These are phyloP conservation scores for Geosmithia morbida DNA, from an alignment of 2,329 filamentous ascomycete genomes.

Conservation along the genomic window DNA sequence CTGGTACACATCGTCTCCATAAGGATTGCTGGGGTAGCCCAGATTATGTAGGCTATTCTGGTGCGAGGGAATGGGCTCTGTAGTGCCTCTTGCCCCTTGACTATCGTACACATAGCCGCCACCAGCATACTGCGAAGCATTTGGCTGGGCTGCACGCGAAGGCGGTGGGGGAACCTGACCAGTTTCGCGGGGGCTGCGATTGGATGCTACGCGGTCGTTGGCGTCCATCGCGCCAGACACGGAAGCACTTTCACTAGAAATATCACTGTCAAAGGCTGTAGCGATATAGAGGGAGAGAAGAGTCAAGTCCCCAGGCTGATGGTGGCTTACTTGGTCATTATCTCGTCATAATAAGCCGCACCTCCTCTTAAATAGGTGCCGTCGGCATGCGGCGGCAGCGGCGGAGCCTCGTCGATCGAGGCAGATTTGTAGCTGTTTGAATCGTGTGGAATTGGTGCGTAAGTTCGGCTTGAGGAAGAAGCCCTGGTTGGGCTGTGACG, in stretches of 20 bases:
- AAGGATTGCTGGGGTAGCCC: slow-evolving; percentile 4
- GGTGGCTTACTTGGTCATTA: background rate
- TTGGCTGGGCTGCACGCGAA: slow-evolving; percentile 11
- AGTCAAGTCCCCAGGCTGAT: background rate
- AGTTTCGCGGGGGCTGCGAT: slow-evolving; percentile 48
- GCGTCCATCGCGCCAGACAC: slow-evolving; percentile 54
- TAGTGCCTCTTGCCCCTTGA: background rate
- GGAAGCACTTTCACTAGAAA: slow-evolving; percentile 45
- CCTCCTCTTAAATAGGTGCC: slow-evolving; percentile 7
- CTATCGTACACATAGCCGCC: slow-evolving; percentile 1
- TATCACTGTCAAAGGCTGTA: slow-evolving; percentile 43
- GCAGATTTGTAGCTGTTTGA: background rate
- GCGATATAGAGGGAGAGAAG: slow-evolving; percentile 25
- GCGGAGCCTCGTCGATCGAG: slow-evolving; percentile 1
- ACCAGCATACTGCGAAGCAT: background rate
- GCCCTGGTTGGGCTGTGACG: slow-evolving; percentile 1
- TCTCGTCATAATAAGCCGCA: slow-evolving; percentile 8
- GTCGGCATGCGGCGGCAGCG: slow-evolving; percentile 9
- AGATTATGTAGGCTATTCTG: slow-evolving; percentile 1
- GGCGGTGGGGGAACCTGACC: slow-evolving; percentile 29
- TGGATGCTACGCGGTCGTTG: slow-evolving; percentile 51
- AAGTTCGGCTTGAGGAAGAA: slow-evolving; percentile 1
- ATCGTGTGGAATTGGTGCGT: slow-evolving; percentile 1
- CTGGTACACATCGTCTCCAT: slow-evolving; percentile 49
- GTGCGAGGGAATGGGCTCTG: background rate